phyloP scores from a whole-genome alignment of 2,329 filamentous ascomycete species.

The Diaporthe velutina region DNA sequence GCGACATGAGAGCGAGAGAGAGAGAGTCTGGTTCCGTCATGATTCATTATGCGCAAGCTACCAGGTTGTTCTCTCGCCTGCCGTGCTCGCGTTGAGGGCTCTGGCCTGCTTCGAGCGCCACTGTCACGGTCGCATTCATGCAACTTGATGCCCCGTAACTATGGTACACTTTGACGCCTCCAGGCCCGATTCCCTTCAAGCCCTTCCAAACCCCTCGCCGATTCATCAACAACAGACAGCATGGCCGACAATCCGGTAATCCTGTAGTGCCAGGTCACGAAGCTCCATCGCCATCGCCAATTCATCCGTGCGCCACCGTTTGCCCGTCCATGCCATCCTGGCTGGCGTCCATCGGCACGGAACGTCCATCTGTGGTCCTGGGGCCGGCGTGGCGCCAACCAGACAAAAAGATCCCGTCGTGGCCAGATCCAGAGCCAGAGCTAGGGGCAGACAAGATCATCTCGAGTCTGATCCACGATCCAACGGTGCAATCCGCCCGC shows the following conservation, averaged over 20 bases:
- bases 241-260: background rate
- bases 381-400: slow-evolving; percentile 1
- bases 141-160: slow-evolving; percentile 11
- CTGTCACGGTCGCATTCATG: slow-evolving; percentile 32
- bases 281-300: background rate
- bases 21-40: slow-evolving; percentile 24
- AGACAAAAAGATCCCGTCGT: background rate
- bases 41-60: slow-evolving; percentile 24
- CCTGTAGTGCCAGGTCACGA: background rate
- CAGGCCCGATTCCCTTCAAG: background rate
- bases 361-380: slow-evolving; percentile 26
- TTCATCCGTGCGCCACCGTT: slow-evolving; percentile 14
- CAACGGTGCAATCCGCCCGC: slow-evolving; percentile 26
- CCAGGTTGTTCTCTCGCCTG: slow-evolving; percentile 6
- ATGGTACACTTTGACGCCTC: background rate
- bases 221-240: background rate
- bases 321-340: background rate
- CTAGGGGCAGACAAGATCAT: slow-evolving; percentile 20
- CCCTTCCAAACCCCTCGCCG: background rate
- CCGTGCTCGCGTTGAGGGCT: slow-evolving; percentile 6
- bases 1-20: no score
- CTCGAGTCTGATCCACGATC: slow-evolving; percentile 7
- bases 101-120: slow-evolving; percentile 9
- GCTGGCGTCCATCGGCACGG: slow-evolving; percentile 22
- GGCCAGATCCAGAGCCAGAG: background rate